A percentile compares a stretch with the other conserved stretches of the same genome.
Evolutionary conservation across 148 eudicot species (phyloP).

Genomic region (Silene latifolia): DNA sequence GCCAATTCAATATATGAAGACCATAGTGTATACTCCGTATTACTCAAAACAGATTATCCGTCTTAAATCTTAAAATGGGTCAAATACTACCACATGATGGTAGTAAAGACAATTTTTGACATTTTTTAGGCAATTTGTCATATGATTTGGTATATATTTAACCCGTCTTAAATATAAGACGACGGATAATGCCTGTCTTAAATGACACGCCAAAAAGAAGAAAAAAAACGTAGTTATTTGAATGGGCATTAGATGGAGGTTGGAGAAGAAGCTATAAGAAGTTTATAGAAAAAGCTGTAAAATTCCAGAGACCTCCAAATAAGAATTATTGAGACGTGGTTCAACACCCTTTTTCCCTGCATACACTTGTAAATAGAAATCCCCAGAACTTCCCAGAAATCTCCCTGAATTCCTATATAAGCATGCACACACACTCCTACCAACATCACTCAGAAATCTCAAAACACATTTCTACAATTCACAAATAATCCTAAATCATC

Average conservation of each 20-base stretch:
- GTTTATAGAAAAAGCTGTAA: neutral
- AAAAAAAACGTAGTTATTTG: neutral
- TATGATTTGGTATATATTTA: too few relatives aligned
- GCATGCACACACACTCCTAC: neutral
- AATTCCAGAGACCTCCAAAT: neutral
- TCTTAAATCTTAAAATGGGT: too few relatives aligned
- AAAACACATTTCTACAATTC: neutral
- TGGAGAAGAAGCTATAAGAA: neutral
- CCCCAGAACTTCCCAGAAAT: conserved; percentile 17
- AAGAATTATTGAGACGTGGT: neutral
- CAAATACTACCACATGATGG: too few relatives aligned
- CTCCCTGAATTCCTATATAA: conserved; percentile 14
- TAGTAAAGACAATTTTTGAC: too few relatives aligned
- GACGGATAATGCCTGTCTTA: too few relatives aligned
- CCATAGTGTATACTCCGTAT: too few relatives aligned
- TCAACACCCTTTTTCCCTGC: neutral
- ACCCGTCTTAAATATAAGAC: too few relatives aligned
- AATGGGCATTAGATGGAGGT: neutral
- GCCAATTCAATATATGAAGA: too few relatives aligned
- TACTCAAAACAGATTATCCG: too few relatives aligned
- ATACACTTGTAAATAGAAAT: neutral
- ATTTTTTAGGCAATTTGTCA: too few relatives aligned
- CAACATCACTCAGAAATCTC: conserved; percentile 12
- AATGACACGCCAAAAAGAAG: too few relatives aligned
- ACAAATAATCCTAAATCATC: neutral